Base-by-base conservation (phyloP, 331 rosid species). In the Quercus tomentella region DNA sequence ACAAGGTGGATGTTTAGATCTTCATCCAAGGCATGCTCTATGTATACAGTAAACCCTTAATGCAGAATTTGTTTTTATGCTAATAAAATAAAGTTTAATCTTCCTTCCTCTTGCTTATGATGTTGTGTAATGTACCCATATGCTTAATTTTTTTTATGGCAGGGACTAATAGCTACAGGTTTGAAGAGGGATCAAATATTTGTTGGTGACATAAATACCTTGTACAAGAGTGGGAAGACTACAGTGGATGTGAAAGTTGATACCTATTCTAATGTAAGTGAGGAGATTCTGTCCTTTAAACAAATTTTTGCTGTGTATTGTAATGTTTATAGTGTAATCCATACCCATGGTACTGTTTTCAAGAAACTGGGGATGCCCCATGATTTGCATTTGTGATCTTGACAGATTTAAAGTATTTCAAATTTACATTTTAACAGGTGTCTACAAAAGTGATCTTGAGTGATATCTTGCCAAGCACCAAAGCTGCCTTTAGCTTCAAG, bases 131-230 rank as follows among this genome's bases (percentile, higher is more conserved):
- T 60, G 22, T 57, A 41, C 76, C 79, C 78, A 65, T 66, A 26
- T 56, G 60, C 74, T 76, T 21, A 18, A 79, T 81, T 86, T 76
- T 76, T 79, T 49, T 16, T 74, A 37, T 82, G 75, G 81, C 97
- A 94, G 98, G 95, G 89, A 75, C 91, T 94, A 67, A 43, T 84
- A 49, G 97, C 98, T 79, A 92, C 93, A 62, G 98, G 98, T 74
- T 83, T 84, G 89, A 94, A 94, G 93, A 93, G 83, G 85, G 98
- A 92, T 79, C 86, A 92, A 79, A 55, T 89, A 78, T 92, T 92
- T 86, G 63, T 86, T 65, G 98, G 98, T 78, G 97, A 94, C 78
- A 82, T 94, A 75, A 89, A 84, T 70, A 84, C 97, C 58, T 84
- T 89, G 80, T 92, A 92, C 92, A 92, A 92, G 92, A 89, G 91